A percentile compares a stretch with the other conserved stretches of the same genome.
These are phyloP conservation scores for Bruguiera parviflora DNA, from an alignment of 345 rosid genomes.

Conservation along the genomic window DNA sequence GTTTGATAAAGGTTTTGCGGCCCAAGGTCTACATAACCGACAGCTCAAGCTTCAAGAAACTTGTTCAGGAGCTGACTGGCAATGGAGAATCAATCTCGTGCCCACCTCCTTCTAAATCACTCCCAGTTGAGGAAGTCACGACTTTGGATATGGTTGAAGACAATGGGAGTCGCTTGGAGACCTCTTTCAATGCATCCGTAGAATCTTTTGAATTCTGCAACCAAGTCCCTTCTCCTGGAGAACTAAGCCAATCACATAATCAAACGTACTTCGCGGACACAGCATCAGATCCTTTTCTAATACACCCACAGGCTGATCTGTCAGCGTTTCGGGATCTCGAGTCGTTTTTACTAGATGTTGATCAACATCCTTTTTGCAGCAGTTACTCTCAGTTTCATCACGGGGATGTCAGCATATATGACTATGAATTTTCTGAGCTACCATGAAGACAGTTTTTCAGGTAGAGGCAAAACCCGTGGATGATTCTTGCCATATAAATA, in stretches of 20 bases:
- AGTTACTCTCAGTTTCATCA: conserved; percentile 10
- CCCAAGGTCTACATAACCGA: conserved; percentile 56
- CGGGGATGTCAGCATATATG: conserved; percentile 26
- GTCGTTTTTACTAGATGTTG: conserved; percentile 36
- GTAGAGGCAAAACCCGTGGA: background rate
- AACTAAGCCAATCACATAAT: background rate
- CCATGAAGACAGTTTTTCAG: background rate
- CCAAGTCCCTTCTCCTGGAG: background rate
- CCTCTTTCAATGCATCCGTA: conserved; percentile 5
- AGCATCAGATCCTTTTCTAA: background rate
- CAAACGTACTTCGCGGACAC: conserved; percentile 2
- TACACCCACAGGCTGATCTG: conserved; percentile 5
- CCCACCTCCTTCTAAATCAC: background rate
- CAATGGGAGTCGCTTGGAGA: background rate
- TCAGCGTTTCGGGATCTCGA: conserved; percentile 23
- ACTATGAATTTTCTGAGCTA: conserved; percentile 26
- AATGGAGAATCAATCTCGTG: background rate
- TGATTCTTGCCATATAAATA: background rate
- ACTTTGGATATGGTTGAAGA: background rate
- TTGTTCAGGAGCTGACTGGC: conserved; percentile 53
- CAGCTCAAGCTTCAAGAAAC: conserved; percentile 39
- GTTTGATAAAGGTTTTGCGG: conserved; percentile 27
- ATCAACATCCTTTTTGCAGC: conserved; percentile 10
- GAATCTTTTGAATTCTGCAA: conserved; percentile 6
- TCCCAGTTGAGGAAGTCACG: background rate